Conservation (phyloP, 768 basidiomycete species). For the Mrakia hoshinonis region DNA sequence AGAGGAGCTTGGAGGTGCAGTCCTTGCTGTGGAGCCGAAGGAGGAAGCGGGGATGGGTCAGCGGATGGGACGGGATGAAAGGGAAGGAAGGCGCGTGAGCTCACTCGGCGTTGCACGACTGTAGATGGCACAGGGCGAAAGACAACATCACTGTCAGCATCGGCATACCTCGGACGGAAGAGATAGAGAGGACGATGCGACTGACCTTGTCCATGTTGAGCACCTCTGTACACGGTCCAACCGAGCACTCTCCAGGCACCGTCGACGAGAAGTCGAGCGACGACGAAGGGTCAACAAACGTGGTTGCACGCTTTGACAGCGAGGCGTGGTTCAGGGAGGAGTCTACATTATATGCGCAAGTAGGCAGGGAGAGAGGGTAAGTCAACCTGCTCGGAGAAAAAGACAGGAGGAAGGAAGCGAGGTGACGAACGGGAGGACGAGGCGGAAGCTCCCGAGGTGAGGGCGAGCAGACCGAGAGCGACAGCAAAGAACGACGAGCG, state of each 20-base stretch:
- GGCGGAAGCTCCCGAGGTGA: neutral
- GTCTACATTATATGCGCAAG: neutral
- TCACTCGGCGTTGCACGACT: constrained; percentile 9
- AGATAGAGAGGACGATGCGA: neutral
- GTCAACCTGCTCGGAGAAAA: too few species aligned
- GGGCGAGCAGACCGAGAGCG: constrained; percentile 2
- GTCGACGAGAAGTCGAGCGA: constrained; percentile 22
- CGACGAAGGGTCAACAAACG: constrained; percentile 31
- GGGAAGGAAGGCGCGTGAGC: neutral
- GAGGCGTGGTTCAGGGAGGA: neutral
- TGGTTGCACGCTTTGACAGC: constrained; percentile 30
- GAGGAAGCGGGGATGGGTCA: neutral
- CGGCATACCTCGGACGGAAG: neutral
- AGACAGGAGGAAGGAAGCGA: neutral
- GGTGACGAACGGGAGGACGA: neutral
- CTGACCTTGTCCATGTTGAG: constrained; percentile 1
- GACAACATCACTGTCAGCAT: neutral
- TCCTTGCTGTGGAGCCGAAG: neutral
- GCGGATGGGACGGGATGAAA: neutral
- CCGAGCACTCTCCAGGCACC: constrained; percentile 9
- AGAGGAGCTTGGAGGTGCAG: constrained; percentile 10
- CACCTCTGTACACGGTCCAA: neutral
- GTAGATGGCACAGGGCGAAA: neutral
- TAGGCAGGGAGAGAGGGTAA: neutral
- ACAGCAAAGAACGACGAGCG: constrained; percentile 2